Conservation (phyloP, 176 grass and related monocot genomes). For the Aegilops longissima region DNA sequence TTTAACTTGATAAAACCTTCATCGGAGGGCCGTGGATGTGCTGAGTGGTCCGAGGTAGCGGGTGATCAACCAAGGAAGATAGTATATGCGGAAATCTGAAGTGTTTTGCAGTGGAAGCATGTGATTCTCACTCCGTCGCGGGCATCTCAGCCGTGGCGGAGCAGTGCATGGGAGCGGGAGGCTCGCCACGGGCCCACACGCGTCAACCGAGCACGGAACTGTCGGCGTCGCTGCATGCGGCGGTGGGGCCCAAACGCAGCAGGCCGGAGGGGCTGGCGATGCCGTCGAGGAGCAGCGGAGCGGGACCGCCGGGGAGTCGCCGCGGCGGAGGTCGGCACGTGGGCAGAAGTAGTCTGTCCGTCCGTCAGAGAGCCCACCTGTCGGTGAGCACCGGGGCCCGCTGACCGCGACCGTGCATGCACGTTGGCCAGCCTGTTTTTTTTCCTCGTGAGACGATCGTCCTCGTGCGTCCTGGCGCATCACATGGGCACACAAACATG, state of each 20-base stretch:
- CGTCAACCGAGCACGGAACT: background rate
- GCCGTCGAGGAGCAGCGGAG: background rate
- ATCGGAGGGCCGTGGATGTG: too few relatives aligned
- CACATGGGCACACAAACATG: too few relatives aligned
- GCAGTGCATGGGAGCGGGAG: background rate
- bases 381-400: background rate
- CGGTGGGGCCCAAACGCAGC: background rate
- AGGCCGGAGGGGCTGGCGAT: background rate
- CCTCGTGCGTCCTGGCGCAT: too few relatives aligned
- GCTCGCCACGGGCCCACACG: background rate
- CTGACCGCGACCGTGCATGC: background rate
- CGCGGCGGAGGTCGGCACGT: background rate
- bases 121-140: too few relatives aligned
- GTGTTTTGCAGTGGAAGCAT: too few relatives aligned
- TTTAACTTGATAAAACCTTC: too few relatives aligned
- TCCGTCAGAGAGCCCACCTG: background rate
- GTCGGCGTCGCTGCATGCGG: background rate
- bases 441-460: too few relatives aligned
- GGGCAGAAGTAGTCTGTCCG: background rate
- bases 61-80: too few relatives aligned
- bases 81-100: too few relatives aligned
- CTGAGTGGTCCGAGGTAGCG: too few relatives aligned
- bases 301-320: background rate
- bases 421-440: too few relatives aligned
- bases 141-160: background rate